These are phyloP conservation scores for Blastomyces parvus DNA, from an alignment of 2,329 filamentous ascomycete genomes.

Conservation along the genomic window DNA sequence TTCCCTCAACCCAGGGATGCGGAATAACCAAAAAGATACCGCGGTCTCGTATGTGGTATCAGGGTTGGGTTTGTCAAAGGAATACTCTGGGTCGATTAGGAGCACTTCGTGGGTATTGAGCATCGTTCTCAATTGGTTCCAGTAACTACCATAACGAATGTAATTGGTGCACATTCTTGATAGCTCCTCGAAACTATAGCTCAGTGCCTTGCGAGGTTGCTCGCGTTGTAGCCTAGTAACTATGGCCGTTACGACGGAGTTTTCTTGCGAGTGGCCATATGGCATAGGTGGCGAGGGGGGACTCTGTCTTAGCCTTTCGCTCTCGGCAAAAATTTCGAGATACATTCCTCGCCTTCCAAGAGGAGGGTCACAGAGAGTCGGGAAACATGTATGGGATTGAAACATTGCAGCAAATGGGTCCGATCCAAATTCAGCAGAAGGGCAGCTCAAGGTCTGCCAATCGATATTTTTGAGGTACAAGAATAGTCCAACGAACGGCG, in stretches of 20 bases:
- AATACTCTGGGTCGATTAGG: conserved; percentile 16
- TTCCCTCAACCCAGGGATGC: conserved; percentile 16
- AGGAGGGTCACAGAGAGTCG: conserved; percentile 14
- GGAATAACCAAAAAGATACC: conserved; percentile 15
- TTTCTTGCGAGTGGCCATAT: conserved; percentile 7
- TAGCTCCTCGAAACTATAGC: conserved; percentile 16
- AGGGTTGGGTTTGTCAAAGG: conserved; percentile 16
- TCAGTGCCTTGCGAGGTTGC: conserved; percentile 12
- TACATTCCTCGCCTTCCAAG: conserved; percentile 18
- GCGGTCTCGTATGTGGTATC: conserved; percentile 17
- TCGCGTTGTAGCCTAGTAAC: conserved; percentile 15
- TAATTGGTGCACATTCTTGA: conserved; percentile 14
- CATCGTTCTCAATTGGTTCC: conserved; percentile 13
- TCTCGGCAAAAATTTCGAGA: conserved; percentile 15
- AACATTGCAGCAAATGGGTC: conserved; percentile 17
- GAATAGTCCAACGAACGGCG: conserved; percentile 16
- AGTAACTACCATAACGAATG: conserved; percentile 16
- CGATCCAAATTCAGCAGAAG: conserved; percentile 9
- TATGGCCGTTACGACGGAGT: conserved; percentile 11
- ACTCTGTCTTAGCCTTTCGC: conserved; percentile 16
- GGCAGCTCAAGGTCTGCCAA: conserved; percentile 15
- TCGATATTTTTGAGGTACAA: conserved; percentile 17
- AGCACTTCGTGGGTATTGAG: conserved; percentile 17
- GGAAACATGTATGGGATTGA: conserved; percentile 16
- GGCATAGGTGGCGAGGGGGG: conserved; percentile 5